phyloP scores from a whole-genome alignment of 2,329 filamentous ascomycete species.

The Lasiodiplodia sp. region DNA sequence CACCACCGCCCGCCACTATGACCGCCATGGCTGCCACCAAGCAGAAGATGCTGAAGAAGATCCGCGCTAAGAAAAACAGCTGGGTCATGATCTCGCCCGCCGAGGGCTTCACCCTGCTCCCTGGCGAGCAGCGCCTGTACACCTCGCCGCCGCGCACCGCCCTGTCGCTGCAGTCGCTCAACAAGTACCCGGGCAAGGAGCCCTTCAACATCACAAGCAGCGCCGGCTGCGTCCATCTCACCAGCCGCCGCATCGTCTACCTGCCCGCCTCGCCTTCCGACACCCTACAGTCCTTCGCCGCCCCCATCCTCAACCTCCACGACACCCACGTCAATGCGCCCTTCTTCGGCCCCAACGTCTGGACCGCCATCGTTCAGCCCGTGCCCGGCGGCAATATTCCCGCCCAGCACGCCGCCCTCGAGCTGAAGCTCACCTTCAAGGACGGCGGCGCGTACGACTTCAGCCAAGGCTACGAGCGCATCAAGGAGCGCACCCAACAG shows the following conservation, averaged over 20 bases:
- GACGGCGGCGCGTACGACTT: slow-evolving; percentile 97
- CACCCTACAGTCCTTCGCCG: slow-evolving; percentile 84
- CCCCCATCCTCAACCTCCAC: slow-evolving; percentile 84
- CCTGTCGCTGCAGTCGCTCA: slow-evolving; percentile 75
- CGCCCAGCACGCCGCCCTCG: slow-evolving; percentile 73
- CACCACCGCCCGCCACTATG: slow-evolving; percentile 6
- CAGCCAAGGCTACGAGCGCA: slow-evolving; percentile 78
- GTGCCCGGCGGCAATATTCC: slow-evolving; percentile 86
- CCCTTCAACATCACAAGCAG: slow-evolving; percentile 75
- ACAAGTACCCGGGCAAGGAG: slow-evolving; percentile 68
- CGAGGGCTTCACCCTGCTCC: slow-evolving; percentile 80
- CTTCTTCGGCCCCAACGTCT: slow-evolving; percentile 92
- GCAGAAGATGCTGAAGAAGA: slow-evolving; percentile 40
- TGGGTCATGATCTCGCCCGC: slow-evolving; percentile 91
- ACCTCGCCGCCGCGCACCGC: slow-evolving; percentile 81
- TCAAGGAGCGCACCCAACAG: slow-evolving; percentile 84
- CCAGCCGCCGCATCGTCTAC: slow-evolving; percentile 87
- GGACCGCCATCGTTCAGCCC: slow-evolving; percentile 81
- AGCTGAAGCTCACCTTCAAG: slow-evolving; percentile 87
- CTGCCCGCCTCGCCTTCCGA: slow-evolving; percentile 74
- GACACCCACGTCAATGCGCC: slow-evolving; percentile 87
- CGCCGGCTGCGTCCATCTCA: slow-evolving; percentile 79
- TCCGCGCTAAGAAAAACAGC: slow-evolving; percentile 49
- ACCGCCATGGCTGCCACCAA: slow-evolving; percentile 10
- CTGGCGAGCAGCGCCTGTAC: slow-evolving; percentile 82